Percentiles rank a stretch among this genome's conserved stretches.
phyloP scores from a whole-genome alignment of 2,329 filamentous ascomycete species.

The Ophiostoma sp. region DNA sequence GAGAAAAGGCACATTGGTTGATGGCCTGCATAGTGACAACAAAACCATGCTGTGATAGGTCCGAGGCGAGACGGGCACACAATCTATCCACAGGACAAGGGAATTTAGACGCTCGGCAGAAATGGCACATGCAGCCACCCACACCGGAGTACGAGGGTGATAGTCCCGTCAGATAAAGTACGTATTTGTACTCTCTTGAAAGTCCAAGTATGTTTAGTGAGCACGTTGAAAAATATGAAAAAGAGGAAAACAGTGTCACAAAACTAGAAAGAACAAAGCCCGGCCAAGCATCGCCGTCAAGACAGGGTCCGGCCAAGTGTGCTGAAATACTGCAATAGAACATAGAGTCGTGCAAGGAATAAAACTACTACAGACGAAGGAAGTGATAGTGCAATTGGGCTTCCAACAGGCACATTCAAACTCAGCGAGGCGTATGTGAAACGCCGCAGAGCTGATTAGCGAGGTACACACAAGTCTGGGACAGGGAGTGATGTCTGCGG shows the following conservation, averaged over 20 bases:
- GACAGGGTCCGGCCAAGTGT: background rate
- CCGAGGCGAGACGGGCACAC: background rate
- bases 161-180: background rate
- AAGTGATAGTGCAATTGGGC: too few species aligned
- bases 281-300: background rate
- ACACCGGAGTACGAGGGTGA: background rate
- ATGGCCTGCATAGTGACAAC: constrained; percentile 7
- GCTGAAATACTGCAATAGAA: background rate
- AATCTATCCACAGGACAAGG: constrained; percentile 10
- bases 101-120: constrained; percentile 11
- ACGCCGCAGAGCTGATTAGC: background rate
- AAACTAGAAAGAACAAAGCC: background rate
- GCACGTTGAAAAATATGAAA: background rate
- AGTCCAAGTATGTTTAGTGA: too few species aligned
- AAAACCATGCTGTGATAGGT: background rate
- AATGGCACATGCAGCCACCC: constrained; percentile 14
- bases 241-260: background rate
- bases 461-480: background rate
- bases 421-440: background rate
- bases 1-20: background rate
- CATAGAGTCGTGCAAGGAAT: background rate
- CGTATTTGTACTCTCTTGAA: background rate
- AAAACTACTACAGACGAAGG: background rate
- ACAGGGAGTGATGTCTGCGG: background rate
- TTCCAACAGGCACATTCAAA: background rate